Base-by-base conservation (phyloP, 2,329 filamentous ascomycete species). In the Leptographium flavum region DNA sequence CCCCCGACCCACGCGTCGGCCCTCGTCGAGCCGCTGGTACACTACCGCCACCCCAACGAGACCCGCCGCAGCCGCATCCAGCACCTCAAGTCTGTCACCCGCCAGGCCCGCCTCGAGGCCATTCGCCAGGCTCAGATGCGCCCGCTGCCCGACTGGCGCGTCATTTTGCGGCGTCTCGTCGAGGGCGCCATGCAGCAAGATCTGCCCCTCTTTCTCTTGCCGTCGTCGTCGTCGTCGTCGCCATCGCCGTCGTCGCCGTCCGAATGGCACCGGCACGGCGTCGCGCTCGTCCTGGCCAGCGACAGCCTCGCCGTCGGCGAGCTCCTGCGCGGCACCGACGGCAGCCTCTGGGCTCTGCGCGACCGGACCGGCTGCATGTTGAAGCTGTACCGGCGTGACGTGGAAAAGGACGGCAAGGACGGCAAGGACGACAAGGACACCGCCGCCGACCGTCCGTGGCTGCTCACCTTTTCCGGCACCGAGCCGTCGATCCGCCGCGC, bases 71-170 rank as follows among this genome's bases (percentile, higher is more conserved):
- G 53, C 46, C 37, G 43, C 6, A 45, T 49, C 28, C 46, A 47
- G 37, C 51, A 56, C 32, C 47, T 49, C 21, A 40, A 51, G 21
- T 58, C 52, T n/a, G 51, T 62, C 15, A 53, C 53, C n/a, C 57
- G 59, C 7, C 68, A 70, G 49, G 48, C 57, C 3, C 60, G 60
- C 4, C 55, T 65, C 36, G 59, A 64, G 35, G 54, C 54, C 17
- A 56, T 64, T 21, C 60, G 59, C 47, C 50, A 53, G 19, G 52
- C 55, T 13, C 57, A 60, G 44, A 46, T 51, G 1, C 53, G 51
- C 31, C 54, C 50, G 15, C 52, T 59, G 31, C 56, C 61, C 2
- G 57, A 64, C 47, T 73, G 68, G 68, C 60, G 57, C 14, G 50
- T 55, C 6, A 61, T 63, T 11, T 59, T 72, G 35, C 48, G 55